These are phyloP conservation scores for Melanogaster broomeanus DNA, from an alignment of 768 basidiomycete species.

Conservation along the genomic window DNA sequence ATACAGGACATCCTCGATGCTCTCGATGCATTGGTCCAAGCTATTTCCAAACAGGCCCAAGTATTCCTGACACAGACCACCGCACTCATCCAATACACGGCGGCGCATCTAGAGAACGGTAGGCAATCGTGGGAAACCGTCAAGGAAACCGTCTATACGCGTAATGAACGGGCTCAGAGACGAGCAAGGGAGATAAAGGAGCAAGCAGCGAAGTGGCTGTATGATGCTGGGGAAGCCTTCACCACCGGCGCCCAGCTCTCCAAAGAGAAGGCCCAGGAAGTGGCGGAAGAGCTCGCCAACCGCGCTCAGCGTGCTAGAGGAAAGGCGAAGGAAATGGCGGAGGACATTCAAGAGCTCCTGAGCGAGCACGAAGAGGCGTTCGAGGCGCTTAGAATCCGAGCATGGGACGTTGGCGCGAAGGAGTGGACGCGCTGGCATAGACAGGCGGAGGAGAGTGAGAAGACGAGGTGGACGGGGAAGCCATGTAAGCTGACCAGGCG, in stretches of 20 bases:
- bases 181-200: conserved; percentile 56
- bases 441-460: conserved; percentile 10
- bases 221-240: conserved; percentile 44
- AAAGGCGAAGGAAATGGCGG: conserved; percentile 46
- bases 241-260: conserved; percentile 43
- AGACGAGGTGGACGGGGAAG: conserved; percentile 6
- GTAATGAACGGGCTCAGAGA: conserved; percentile 53
- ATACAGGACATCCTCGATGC: conserved; percentile 58
- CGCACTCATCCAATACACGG: conserved; percentile 46
- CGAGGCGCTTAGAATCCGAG: conserved; percentile 12
- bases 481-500: conserved; percentile 14
- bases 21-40: conserved; percentile 55
- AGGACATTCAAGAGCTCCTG: conserved; percentile 29
- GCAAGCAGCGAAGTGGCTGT: conserved; percentile 47
- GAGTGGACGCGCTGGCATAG: conserved; percentile 20
- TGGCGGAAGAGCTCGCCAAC: conserved; percentile 38
- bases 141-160: conserved; percentile 44
- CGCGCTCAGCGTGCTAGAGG: conserved; percentile 47
- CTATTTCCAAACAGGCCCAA: conserved; percentile 48
- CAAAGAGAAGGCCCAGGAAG: conserved; percentile 40
- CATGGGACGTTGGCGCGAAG: conserved; percentile 19
- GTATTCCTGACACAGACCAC: conserved; percentile 34
- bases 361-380: conserved; percentile 21
- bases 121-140: conserved; percentile 39
- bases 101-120: conserved; percentile 32